phyloP scores from a whole-genome alignment of 2,329 filamentous ascomycete genomes.

The Colletotrichum eremochloae region DNA sequence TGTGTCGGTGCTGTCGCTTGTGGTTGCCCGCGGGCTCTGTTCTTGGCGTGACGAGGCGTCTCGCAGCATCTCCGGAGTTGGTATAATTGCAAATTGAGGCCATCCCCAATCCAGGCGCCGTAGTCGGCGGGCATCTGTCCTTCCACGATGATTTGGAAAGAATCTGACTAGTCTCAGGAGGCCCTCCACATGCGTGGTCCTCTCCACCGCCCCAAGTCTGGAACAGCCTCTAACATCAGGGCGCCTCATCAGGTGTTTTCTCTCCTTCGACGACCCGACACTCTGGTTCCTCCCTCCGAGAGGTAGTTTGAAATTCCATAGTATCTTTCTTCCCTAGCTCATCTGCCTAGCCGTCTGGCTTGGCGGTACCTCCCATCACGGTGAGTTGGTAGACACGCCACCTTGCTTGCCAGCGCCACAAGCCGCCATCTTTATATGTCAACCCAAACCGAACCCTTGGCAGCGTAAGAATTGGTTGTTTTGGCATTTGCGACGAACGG shows the following conservation, averaged over 20 bases:
- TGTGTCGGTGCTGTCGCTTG: not conserved
- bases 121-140: not conserved
- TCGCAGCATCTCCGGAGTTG: conserved; percentile 35
- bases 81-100: conserved; percentile 9
- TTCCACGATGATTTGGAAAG: not conserved
- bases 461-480: conserved; percentile 9
- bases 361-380: not conserved
- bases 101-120: conserved; percentile 1
- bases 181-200: not conserved
- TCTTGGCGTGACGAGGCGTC: conserved; percentile 25
- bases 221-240: conserved; percentile 6
- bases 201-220: conserved; percentile 26
- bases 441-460: conserved; percentile 21
- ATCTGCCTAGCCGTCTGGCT: conserved; percentile 2
- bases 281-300: not conserved
- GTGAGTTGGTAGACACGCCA: not conserved
- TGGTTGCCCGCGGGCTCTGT: not conserved
- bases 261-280: conserved; percentile 4
- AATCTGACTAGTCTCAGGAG: not conserved
- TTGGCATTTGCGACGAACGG: conserved; percentile 17
- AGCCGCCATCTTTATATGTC: not conserved
- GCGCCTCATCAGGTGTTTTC: conserved; percentile 1
- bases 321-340: not conserved
- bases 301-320: not conserved
- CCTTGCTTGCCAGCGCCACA: conserved; percentile 12